These are phyloP conservation scores for Lasiosphaeriaceae sp. DNA, from an alignment of 495 filamentous ascomycete species.

Conservation along the genomic window DNA sequence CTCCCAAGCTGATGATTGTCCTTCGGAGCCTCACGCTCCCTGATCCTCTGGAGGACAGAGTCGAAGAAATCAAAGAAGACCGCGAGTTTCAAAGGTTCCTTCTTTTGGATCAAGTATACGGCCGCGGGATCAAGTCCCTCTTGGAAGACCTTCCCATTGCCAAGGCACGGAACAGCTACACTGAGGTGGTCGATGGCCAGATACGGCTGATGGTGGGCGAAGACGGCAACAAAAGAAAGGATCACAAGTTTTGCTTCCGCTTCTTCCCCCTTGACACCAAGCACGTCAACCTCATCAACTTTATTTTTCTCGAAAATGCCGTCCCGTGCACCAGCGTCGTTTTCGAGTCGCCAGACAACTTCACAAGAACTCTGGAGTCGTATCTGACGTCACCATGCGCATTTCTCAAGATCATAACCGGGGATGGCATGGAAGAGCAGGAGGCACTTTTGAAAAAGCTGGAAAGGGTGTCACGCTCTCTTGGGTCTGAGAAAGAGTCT, in stretches of 20 bases:
- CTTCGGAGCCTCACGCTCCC: conserved; percentile 32
- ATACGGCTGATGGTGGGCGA: conserved; percentile 11
- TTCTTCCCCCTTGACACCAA: conserved; percentile 32
- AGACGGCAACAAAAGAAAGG: conserved; percentile 2
- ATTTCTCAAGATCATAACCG: conserved; percentile 17
- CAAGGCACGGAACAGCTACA: conserved; percentile 39
- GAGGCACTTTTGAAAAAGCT: conserved; percentile 24
- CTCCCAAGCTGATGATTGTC: conserved; percentile 48
- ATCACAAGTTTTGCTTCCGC: conserved; percentile 39
- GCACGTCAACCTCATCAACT: conserved; percentile 42
- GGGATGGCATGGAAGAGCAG: conserved; percentile 9
- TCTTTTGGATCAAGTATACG: conserved; percentile 8
- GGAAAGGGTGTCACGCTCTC: conserved; percentile 17
- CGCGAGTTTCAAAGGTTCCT: conserved; percentile 7
- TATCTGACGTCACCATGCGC: conserved; percentile 22
- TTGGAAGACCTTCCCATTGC: conserved; percentile 37
- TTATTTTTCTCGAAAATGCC: conserved; percentile 37
- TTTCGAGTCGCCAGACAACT: conserved; percentile 18
- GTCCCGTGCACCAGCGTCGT: conserved; percentile 22
- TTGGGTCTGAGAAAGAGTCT: conserved; percentile 18
- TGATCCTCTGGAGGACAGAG: conserved; percentile 20
- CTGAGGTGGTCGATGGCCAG: conserved; percentile 24
- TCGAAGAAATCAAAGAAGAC: conserved; percentile 3
- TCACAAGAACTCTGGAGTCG: conserved; percentile 29
- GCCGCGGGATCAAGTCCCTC: conserved; percentile 10